phyloP scores from a whole-genome alignment of 805 yeast genomes.

The Gaillardinia entomophila region DNA sequence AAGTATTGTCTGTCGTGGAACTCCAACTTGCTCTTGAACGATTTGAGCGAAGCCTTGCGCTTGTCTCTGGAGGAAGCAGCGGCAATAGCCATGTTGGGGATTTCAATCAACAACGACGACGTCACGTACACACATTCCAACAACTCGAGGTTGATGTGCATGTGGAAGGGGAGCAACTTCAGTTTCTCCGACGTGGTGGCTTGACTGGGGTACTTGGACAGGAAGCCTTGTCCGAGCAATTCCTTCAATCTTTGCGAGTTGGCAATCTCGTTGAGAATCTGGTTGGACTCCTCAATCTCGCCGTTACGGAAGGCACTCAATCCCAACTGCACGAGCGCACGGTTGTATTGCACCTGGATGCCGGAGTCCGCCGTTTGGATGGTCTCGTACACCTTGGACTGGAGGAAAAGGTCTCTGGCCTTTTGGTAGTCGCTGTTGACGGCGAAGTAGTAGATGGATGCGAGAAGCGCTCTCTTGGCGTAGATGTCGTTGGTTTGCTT shows the following conservation, averaged over 20 bases:
- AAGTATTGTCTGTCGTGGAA: conserved; percentile 91
- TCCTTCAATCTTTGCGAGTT: conserved; percentile 84
- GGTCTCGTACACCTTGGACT: conserved; percentile 77
- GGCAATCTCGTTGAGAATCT: conserved; percentile 80
- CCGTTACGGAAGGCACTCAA: conserved; percentile 92
- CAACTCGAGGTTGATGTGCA: conserved; percentile 94
- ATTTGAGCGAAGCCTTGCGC: conserved; percentile 57
- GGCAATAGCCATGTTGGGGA: conserved; percentile 80
- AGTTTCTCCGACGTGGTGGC: conserved; percentile 60
- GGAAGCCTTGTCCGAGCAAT: conserved; percentile 84
- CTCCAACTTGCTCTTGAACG: conserved; percentile 87
- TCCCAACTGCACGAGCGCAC: conserved; percentile 94
- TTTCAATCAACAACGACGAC: conserved; percentile 80
- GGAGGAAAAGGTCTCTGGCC: conserved; percentile 84
- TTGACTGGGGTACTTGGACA: conserved; percentile 58
- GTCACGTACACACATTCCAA: conserved; percentile 93
- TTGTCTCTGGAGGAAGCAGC: conserved; percentile 54
- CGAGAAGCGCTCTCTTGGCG: conserved; percentile 78
- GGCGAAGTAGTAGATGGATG: conserved; percentile 86
- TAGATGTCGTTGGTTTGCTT: conserved; percentile 61
- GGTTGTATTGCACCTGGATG: conserved; percentile 87
- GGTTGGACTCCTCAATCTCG: conserved; percentile 78
- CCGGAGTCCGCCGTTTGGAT: conserved; percentile 82
- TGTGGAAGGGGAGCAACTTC: conserved; percentile 92
- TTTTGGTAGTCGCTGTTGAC: conserved; percentile 75